These are phyloP conservation scores for Galerina marginata DNA, from an alignment of 768 basidiomycete species.

Conservation along the genomic window DNA sequence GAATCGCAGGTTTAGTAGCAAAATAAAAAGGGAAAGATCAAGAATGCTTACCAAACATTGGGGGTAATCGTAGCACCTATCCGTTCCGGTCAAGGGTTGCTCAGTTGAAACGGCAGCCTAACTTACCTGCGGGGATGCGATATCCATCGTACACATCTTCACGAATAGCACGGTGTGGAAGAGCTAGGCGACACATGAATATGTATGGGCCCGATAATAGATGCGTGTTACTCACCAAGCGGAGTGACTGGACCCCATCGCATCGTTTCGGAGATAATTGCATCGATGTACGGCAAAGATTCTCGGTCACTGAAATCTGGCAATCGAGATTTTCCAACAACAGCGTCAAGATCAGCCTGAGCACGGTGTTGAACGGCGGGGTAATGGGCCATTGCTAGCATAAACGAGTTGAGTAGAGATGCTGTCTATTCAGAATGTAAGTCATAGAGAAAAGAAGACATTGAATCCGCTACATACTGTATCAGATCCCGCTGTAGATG, in stretches of 20 bases:
- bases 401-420: constrained; percentile 33
- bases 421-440: constrained; percentile 24
- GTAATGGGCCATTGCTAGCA: constrained; percentile 42
- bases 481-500: constrained; percentile 21
- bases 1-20: background rate
- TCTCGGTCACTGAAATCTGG: constrained; percentile 46
- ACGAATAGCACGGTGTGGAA: constrained; percentile 37
- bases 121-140: constrained; percentile 29
- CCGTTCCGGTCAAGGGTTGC: background rate
- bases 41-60: constrained; percentile 31
- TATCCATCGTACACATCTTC: constrained; percentile 39
- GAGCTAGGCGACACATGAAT: constrained; percentile 24
- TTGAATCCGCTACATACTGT: constrained; percentile 13
- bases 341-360: constrained; percentile 48
- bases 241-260: constrained; percentile 47
- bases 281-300: constrained; percentile 49
- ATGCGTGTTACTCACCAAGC: constrained; percentile 30
- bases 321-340: constrained; percentile 43
- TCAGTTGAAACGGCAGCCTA: background rate
- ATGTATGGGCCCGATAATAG: background rate
- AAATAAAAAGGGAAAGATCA: background rate
- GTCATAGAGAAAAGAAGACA: background rate
- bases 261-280: constrained; percentile 46
- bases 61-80: constrained; percentile 31
- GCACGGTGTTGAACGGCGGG: constrained; percentile 48